Base-by-base conservation (phyloP, 1,139 yeast species). In the Debaryomyces sp. region DNA sequence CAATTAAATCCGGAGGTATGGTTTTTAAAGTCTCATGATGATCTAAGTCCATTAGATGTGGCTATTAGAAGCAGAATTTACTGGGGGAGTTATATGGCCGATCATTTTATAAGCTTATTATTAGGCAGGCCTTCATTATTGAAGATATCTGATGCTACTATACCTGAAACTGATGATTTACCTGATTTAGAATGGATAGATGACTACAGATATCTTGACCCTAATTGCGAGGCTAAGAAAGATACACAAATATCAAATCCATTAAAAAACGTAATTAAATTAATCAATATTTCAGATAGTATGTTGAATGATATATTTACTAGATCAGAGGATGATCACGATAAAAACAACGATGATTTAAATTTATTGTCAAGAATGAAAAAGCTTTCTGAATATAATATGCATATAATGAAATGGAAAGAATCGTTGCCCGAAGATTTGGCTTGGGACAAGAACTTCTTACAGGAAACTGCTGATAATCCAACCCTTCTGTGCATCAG, bases 1-100 rank as follows among this genome's bases (percentile, higher is more conserved):
- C 87, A 84, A 59, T 66, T 83, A 44, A 78, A 82, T 51, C 87
- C 88, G 0, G 73, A 78, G 50, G 81, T 78, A n/a, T 82, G 86
- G 86, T 75, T 73, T 54, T 64, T 75, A 30, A 61, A 59, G 41
- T 57, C 66, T 5, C 59, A 58, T 35, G 72, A 69, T 45, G 63
- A 63, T 30, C 55, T 71, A 44, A 60, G 64, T 45, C 63, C 65
- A 2, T 61, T 75, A 33, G 85, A 81, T 58, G 72, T 78, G 12
- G 81, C 78, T 38, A 82, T 84, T 49, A 69, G 86, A 52, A 76
- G 83, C 40, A 67, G 89, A 53, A 80, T 84, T 8, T 84, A 81
- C 59, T 84, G 89, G 89, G 88, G 89, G 1, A 77, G 85, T 47
- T 84, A 80, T 57, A 70, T 83, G 53, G 85, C 87, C 3, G 89